Percentiles rank a stretch among this genome's conserved stretches.
These are phyloP conservation scores for Zizania palustris DNA, from an alignment of 202 grass and related monocot genomes.

Conservation along the genomic window DNA sequence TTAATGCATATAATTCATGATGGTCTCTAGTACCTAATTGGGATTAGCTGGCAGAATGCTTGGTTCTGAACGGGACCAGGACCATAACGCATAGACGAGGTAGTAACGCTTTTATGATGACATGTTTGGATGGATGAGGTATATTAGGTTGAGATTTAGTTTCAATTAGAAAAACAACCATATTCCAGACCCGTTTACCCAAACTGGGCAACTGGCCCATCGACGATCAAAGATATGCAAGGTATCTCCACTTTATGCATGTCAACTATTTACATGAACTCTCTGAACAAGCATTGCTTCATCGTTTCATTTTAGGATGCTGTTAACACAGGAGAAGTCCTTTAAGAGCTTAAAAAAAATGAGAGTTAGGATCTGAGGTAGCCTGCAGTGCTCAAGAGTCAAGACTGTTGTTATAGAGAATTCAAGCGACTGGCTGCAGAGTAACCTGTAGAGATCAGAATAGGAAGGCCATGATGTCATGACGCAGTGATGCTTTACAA, in stretches of 20 bases:
- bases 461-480: background rate
- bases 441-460: background rate
- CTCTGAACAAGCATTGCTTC: background rate
- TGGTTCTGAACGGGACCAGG: background rate
- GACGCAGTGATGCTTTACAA: background rate
- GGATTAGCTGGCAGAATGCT: background rate
- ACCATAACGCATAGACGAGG: constrained; percentile 4
- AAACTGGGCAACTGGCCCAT: background rate
- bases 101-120: constrained; percentile 14
- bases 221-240: background rate
- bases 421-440: background rate
- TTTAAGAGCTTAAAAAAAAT: background rate
- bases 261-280: background rate
- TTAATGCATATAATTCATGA: constrained; percentile 1
- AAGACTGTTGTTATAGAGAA: background rate
- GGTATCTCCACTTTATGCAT: background rate
- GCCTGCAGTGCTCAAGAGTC: background rate
- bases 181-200: background rate
- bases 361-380: background rate
- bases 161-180: background rate
- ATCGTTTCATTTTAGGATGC: constrained; percentile 25
- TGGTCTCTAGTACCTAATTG: constrained; percentile 9
- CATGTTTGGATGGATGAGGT: background rate
- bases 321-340: background rate
- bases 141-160: background rate